phyloP scores from a whole-genome alignment of 2,329 filamentous ascomycete genomes.

The Hypoxylon sp. region DNA sequence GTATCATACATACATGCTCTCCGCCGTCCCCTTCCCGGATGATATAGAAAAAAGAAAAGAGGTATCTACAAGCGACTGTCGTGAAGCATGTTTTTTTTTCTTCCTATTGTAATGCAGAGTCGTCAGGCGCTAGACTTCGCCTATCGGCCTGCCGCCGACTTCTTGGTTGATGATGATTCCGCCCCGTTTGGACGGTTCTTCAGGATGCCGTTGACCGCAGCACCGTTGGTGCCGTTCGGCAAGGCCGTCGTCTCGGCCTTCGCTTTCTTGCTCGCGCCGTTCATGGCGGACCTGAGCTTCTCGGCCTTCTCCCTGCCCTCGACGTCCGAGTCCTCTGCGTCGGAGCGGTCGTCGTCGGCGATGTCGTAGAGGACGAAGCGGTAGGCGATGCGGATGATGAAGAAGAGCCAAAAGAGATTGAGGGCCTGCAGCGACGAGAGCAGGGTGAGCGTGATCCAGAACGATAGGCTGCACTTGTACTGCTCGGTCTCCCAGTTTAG shows the following conservation, averaged over 20 bases:
- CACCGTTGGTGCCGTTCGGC: constrained; percentile 48
- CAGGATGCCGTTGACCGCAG: constrained; percentile 41
- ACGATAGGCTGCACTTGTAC: constrained; percentile 79
- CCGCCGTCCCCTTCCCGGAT: constrained; percentile 6
- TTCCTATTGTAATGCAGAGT: constrained; percentile 4
- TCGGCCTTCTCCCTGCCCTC: constrained; percentile 54
- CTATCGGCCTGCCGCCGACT: constrained; percentile 39
- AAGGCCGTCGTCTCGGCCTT: constrained; percentile 34
- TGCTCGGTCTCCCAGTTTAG: constrained; percentile 81
- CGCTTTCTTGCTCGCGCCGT: constrained; percentile 31
- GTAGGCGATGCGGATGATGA: constrained; percentile 80
- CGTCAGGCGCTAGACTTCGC: constrained; percentile 4
- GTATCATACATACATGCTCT: constrained; percentile 35
- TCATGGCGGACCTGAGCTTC: constrained; percentile 33
- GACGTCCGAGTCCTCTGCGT: constrained; percentile 71
- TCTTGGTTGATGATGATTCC: constrained; percentile 39
- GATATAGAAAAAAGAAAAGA: constrained; percentile 14
- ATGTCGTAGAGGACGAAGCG: constrained; percentile 72
- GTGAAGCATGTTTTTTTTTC: too few species aligned
- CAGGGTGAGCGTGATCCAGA: constrained; percentile 74
- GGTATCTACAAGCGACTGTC: constrained; percentile 38
- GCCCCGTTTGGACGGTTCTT: constrained; percentile 42
- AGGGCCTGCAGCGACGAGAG: constrained; percentile 77
- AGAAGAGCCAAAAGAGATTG: constrained; percentile 85
- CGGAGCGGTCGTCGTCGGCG: constrained; percentile 78